These are phyloP conservation scores for Sporisorium iseilematis-ciliati DNA, from an alignment of 1,284 basidiomycete genomes.

Conservation along the genomic window DNA sequence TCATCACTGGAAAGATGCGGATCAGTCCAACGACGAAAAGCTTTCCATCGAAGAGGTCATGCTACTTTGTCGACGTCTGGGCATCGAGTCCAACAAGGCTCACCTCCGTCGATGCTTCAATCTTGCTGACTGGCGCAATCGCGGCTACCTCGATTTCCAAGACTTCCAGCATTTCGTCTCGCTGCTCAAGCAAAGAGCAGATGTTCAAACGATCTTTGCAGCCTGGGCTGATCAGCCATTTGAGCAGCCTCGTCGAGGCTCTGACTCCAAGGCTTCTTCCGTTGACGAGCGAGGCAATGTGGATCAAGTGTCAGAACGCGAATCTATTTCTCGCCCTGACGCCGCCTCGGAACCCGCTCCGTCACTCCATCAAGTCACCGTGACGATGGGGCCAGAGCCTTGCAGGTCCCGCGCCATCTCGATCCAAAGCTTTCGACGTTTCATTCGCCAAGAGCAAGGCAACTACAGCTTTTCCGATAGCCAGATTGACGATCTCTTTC, in stretches of 20 bases:
- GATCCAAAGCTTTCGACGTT: conserved; percentile 42
- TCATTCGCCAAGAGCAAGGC: conserved; percentile 60
- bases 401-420: conserved; percentile 36
- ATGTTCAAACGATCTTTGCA: conserved; percentile 75
- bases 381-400: conserved; percentile 15
- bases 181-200: conserved; percentile 83
- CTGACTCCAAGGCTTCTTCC: neutral
- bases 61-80: conserved; percentile 80
- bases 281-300: neutral
- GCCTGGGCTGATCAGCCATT: conserved; percentile 44
- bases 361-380: conserved; percentile 3
- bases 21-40: conserved; percentile 76
- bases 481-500: conserved; percentile 42
- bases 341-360: conserved; percentile 7
- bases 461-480: conserved; percentile 34
- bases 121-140: conserved; percentile 79
- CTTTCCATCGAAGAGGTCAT: conserved; percentile 81
- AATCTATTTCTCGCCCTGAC: neutral
- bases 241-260: conserved; percentile 4
- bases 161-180: conserved; percentile 89
- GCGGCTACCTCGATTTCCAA: conserved; percentile 81
- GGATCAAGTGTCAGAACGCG: neutral
- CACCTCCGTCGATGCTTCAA: conserved; percentile 80
- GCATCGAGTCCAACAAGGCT: conserved; percentile 77
- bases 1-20: conserved; percentile 83